Conservation (phyloP, 2,329 filamentous ascomycete species). For the Macrophomina phaseolina region DNA sequence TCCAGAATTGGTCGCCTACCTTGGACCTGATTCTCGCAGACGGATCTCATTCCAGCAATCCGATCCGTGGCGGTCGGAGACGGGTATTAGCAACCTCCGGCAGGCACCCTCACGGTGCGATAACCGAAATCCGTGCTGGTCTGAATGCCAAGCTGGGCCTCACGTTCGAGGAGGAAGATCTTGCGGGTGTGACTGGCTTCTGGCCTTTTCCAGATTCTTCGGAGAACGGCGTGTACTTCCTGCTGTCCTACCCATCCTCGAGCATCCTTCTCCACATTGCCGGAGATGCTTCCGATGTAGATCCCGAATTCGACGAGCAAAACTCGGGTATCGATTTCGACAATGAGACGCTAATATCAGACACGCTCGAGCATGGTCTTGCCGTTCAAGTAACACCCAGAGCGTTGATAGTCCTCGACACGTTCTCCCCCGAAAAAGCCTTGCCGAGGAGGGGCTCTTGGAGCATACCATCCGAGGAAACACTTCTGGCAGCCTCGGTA, state of each 20-base stretch:
- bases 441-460: conserved; percentile 19
- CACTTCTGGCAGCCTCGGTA: conserved; percentile 16
- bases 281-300: conserved; percentile 27
- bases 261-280: conserved; percentile 39
- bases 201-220: conserved; percentile 42
- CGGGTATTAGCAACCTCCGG: conserved; percentile 49
- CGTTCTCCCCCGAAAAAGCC: not conserved
- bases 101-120: conserved; percentile 49
- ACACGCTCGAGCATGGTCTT: conserved; percentile 31
- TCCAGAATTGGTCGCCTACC: conserved; percentile 67
- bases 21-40: conserved; percentile 52
- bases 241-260: conserved; percentile 44
- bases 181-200: conserved; percentile 42
- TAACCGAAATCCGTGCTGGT: conserved; percentile 52
- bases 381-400: conserved; percentile 41
- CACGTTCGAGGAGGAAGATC: conserved; percentile 35
- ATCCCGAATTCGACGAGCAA: conserved; percentile 29
- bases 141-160: conserved; percentile 45
- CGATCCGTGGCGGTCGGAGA: conserved; percentile 30
- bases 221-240: conserved; percentile 41
- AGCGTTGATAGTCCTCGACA: conserved; percentile 36
- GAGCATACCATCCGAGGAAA: conserved; percentile 6
- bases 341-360: conserved; percentile 42
- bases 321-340: conserved; percentile 38
- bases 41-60: conserved; percentile 5